Evolutionary conservation across 805 yeast genomes (phyloP).

Genomic region (Ogataea neopini): DNA sequence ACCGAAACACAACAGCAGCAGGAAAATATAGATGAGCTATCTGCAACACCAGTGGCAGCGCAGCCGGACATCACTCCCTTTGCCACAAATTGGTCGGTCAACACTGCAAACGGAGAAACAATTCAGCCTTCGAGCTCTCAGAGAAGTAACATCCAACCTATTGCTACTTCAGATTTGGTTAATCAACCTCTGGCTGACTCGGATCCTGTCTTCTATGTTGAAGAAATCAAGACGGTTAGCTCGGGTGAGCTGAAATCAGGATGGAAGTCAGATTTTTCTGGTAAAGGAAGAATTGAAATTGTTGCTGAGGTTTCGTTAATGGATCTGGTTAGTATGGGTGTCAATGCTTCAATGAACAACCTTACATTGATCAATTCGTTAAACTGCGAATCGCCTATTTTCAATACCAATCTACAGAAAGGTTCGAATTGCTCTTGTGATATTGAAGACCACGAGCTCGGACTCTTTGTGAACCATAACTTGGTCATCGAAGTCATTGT

Average conservation of each 20-base stretch:
- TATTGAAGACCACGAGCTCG: slow-evolving; percentile 76
- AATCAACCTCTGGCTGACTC: not conserved
- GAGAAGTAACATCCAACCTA: slow-evolving; percentile 7
- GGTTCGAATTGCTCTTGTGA: slow-evolving; percentile 71
- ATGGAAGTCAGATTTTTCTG: slow-evolving; percentile 91
- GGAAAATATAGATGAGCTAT: not conserved
- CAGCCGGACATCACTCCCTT: slow-evolving; percentile 25
- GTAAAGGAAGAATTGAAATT: slow-evolving; percentile 76
- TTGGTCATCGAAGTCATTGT: slow-evolving; percentile 87
- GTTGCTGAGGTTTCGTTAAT: slow-evolving; percentile 68
- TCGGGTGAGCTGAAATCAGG: slow-evolving; percentile 86
- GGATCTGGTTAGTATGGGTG: slow-evolving; percentile 55
- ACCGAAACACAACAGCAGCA: slow-evolving; percentile 1
- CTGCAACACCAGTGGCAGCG: slow-evolving; percentile 8
- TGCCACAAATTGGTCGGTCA: slow-evolving; percentile 32
- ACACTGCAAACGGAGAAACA: slow-evolving; percentile 13
- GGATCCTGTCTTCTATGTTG: slow-evolving; percentile 46
- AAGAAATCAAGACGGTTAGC: slow-evolving; percentile 72
- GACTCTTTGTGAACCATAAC: slow-evolving; percentile 73
- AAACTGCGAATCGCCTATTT: slow-evolving; percentile 35
- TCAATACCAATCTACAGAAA: slow-evolving; percentile 26
- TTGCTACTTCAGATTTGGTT: slow-evolving; percentile 1
- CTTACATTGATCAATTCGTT: slow-evolving; percentile 34
- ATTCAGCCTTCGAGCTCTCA: slow-evolving; percentile 15
- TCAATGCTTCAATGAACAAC: slow-evolving; percentile 31